These are phyloP conservation scores for Linnemannia elongata DNA, from an alignment of 192 early-diverging fungal species.

Conservation along the genomic window DNA sequence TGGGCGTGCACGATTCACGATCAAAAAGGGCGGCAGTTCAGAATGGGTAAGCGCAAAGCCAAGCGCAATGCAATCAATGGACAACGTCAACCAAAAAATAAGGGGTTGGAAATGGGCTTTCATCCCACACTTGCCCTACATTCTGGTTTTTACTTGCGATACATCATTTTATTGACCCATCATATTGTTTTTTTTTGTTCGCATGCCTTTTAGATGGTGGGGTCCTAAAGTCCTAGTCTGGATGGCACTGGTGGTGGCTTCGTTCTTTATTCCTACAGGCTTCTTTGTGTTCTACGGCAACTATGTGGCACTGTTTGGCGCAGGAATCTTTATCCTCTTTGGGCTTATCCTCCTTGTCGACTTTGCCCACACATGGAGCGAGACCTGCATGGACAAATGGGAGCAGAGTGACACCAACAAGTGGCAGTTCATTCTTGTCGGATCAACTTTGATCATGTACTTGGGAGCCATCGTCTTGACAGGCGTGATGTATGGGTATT, in stretches of 20 bases:
- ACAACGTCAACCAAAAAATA: neutral
- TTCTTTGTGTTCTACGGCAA: slow-evolving; percentile 90
- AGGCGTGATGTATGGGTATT: slow-evolving; percentile 85
- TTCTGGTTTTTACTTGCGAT: neutral
- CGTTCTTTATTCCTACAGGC: slow-evolving; percentile 93
- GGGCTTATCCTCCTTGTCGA: slow-evolving; percentile 95
- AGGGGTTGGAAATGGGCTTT: neutral
- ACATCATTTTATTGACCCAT: neutral
- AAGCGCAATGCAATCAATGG: neutral
- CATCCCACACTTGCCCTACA: neutral
- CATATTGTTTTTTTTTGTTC: neutral
- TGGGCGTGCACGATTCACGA: slow-evolving; percentile 78
- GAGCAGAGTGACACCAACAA: slow-evolving; percentile 79
- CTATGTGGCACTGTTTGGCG: slow-evolving; percentile 86
- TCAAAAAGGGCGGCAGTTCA: slow-evolving; percentile 86
- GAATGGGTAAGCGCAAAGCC: slow-evolving; percentile 75
- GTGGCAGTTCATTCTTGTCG: slow-evolving; percentile 85
- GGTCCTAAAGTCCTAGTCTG: slow-evolving; percentile 75
- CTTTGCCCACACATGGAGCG: slow-evolving; percentile 91
- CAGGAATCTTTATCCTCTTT: slow-evolving; percentile 89
- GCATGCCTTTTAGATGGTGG: slow-evolving; percentile 66
- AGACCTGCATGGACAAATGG: slow-evolving; percentile 85
- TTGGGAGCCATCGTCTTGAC: slow-evolving; percentile 76
- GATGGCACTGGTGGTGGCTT: slow-evolving; percentile 78
- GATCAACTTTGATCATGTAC: slow-evolving; percentile 77